A percentile compares a stretch with the other conserved stretches of the same genome.
phyloP scores from a whole-genome alignment of 257 asterid genomes.

The Verbascum thapsus region DNA sequence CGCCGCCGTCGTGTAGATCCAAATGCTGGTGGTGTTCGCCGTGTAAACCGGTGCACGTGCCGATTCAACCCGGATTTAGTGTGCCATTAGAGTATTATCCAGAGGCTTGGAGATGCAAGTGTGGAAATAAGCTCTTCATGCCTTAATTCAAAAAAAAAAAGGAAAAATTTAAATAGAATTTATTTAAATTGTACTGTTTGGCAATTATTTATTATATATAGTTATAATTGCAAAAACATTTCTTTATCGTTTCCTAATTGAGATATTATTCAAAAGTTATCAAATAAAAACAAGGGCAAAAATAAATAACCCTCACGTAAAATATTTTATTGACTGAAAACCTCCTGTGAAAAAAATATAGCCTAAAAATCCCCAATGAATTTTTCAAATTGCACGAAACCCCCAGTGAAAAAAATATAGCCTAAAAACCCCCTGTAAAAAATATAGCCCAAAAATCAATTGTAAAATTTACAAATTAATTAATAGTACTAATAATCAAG shows the following conservation, averaged over 20 bases:
- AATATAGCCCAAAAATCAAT: too few species aligned
- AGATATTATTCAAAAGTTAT: neutral
- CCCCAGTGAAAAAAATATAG: too few species aligned
- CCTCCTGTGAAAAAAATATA: too few species aligned
- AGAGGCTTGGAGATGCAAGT: conserved; percentile 92
- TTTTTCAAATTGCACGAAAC: too few species aligned
- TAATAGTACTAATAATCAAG: too few species aligned
- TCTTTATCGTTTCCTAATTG: conserved; percentile 21
- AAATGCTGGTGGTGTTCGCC: conserved; percentile 78
- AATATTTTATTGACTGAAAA: too few species aligned
- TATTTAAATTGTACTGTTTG: conserved; percentile 25
- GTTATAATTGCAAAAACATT: conserved; percentile 5
- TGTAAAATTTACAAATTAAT: too few species aligned
- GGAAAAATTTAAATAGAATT: neutral
- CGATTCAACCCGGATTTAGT: conserved; percentile 73
- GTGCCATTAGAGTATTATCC: conserved; percentile 81
- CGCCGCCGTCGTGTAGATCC: conserved; percentile 85
- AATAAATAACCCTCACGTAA: too few species aligned
- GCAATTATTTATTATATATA: neutral
- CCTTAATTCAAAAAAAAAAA: too few species aligned
- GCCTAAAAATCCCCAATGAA: too few species aligned
- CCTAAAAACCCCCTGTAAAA: too few species aligned
- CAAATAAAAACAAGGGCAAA: too few species aligned
- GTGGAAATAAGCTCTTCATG: conserved; percentile 77
- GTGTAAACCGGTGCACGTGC: conserved; percentile 78